phyloP scores from a whole-genome alignment of 192 early-diverging fungal species.

The Bifiguratus adelaidae region DNA sequence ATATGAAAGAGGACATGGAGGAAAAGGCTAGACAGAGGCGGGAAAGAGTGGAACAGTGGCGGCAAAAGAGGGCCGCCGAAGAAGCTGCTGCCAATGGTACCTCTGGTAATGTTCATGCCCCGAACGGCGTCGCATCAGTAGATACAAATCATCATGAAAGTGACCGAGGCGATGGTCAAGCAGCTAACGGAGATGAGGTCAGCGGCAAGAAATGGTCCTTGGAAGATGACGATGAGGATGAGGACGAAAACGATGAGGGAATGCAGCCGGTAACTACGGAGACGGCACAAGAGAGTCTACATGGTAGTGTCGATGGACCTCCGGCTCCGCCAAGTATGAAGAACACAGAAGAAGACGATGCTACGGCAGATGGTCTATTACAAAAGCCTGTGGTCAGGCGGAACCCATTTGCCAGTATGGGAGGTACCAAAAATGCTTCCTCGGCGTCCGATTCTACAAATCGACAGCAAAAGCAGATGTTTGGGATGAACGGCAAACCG shows the following conservation, averaged over 20 bases:
- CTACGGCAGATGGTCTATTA: conserved; percentile 1
- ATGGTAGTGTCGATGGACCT: neutral
- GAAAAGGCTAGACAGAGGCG: conserved; percentile 62
- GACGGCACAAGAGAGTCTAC: neutral
- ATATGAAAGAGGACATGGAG: no score
- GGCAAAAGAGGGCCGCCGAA: conserved; percentile 43
- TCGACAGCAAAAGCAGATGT: neutral
- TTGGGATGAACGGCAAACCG: neutral
- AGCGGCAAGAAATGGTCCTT: conserved; percentile 43
- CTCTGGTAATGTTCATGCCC: conserved; percentile 15
- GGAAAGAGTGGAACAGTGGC: conserved; percentile 78
- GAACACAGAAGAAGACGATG: conserved; percentile 2
- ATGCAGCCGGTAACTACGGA: neutral
- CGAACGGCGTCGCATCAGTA: neutral
- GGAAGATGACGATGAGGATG: conserved; percentile 56
- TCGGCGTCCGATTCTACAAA: neutral
- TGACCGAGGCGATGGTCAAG: conserved; percentile 6
- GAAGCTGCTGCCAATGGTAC: conserved; percentile 26
- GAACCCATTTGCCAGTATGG: conserved; percentile 2
- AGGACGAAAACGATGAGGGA: conserved; percentile 16
- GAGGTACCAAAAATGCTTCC: neutral
- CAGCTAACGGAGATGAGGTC: conserved; percentile 2
- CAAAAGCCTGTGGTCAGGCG: conserved; percentile 2
- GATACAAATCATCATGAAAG: neutral
- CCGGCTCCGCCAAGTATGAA: neutral